Percentiles rank a stretch among this genome's conserved stretches.
Evolutionary conservation across 352 stramenopile genomes (phyloP).

Genomic region (Pythium periplocum): DNA sequence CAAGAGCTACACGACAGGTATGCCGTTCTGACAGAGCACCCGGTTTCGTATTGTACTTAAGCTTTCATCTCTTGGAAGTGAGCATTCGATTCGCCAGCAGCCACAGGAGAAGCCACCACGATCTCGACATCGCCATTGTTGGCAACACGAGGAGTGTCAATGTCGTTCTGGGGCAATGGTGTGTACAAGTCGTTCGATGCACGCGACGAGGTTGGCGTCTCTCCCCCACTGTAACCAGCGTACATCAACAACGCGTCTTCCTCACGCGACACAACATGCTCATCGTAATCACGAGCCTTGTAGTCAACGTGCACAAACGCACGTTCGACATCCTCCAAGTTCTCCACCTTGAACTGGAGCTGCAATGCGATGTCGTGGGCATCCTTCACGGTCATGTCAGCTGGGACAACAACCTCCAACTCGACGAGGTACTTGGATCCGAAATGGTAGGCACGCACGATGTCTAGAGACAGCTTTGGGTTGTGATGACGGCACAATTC

Average conservation of each 20-base stretch:
- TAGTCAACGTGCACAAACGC: constrained; percentile 93
- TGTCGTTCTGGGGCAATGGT: neutral
- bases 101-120: neutral
- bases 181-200: constrained; percentile 47
- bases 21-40: too few species aligned
- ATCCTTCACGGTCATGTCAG: constrained; percentile 86
- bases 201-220: constrained; percentile 41
- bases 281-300: constrained; percentile 30
- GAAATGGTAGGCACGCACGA: constrained; percentile 91
- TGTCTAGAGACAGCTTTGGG: constrained; percentile 79
- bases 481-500: constrained; percentile 75
- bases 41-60: neutral
- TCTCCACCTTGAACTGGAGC: constrained; percentile 92
- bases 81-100: constrained; percentile 1
- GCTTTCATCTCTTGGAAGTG: constrained; percentile 12
- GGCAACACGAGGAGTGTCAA: too few species aligned
- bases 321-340: constrained; percentile 80
- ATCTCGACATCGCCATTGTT: neutral
- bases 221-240: neutral
- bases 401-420: constrained; percentile 90
- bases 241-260: constrained; percentile 31
- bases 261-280: constrained; percentile 28
- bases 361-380: constrained; percentile 93
- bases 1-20: too few species aligned
- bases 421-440: constrained; percentile 93